Conservation (phyloP, 257 asterid species). For the Fraxinus pennsylvanica region DNA sequence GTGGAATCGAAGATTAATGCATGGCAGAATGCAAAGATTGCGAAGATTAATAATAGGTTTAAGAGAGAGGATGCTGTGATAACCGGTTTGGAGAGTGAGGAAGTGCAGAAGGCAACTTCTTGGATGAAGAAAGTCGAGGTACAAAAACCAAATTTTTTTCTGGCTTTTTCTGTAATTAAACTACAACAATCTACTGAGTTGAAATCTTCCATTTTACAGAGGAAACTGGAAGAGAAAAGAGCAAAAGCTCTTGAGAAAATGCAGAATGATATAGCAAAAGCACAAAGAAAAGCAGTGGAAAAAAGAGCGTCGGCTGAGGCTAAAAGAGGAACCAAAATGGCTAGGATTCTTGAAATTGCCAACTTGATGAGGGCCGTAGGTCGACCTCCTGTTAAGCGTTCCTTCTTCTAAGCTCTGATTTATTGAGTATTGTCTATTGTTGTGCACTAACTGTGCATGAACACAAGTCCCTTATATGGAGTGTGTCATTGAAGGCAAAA, state of each 20-base stretch:
- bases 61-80: slow-evolving; percentile 86
- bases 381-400: slow-evolving; percentile 74
- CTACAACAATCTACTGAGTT: too few species aligned
- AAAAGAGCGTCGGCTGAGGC: slow-evolving; percentile 91
- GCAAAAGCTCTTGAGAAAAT: slow-evolving; percentile 85
- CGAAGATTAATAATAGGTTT: slow-evolving; percentile 83
- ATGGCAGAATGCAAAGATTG: slow-evolving; percentile 81
- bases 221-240: slow-evolving; percentile 88
- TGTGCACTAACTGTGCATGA: neutral
- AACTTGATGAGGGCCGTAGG: slow-evolving; percentile 93
- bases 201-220: slow-evolving; percentile 36
- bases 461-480: neutral
- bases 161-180: too few species aligned
- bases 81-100: slow-evolving; percentile 83
- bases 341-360: slow-evolving; percentile 67
- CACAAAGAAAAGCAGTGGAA: slow-evolving; percentile 90
- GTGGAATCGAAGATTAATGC: slow-evolving; percentile 81
- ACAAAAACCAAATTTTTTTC: neutral
- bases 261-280: slow-evolving; percentile 94
- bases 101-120: slow-evolving; percentile 73
- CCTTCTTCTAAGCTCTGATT: slow-evolving; percentile 54
- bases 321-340: slow-evolving; percentile 87
- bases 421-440: neutral
- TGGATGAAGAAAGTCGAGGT: slow-evolving; percentile 99
- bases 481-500: neutral